Percentiles rank a stretch among this genome's conserved stretches.
These are phyloP conservation scores for Diaporthe sp. DNA, from an alignment of 2,329 filamentous ascomycete genomes.

Conservation along the genomic window DNA sequence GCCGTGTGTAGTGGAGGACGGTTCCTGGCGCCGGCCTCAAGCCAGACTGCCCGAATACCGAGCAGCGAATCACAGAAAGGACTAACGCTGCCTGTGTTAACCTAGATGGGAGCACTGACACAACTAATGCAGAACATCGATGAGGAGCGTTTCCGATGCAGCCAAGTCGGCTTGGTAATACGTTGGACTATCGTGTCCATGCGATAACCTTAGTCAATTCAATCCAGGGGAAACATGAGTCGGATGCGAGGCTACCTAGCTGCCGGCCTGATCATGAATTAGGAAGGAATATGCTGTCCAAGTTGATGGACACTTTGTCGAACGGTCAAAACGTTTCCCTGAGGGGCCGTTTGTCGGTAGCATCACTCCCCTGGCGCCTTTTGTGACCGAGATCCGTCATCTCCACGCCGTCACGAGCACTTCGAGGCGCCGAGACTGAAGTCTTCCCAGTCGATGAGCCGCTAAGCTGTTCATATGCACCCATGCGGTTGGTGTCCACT, in stretches of 20 bases:
- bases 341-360: constrained; percentile 14
- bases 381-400: constrained; percentile 19
- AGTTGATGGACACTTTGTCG: neutral
- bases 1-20: neutral
- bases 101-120: constrained; percentile 3
- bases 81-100: neutral
- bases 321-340: constrained; percentile 21
- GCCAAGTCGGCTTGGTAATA: neutral
- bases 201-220: neutral
- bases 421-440: neutral
- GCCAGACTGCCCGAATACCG: neutral
- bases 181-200: neutral
- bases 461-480: neutral
- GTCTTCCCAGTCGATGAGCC: neutral
- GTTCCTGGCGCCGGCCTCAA: constrained; percentile 20
- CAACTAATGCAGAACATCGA: constrained; percentile 16
- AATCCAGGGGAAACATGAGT: neutral
- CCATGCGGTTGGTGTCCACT: neutral
- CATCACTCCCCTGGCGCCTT: constrained; percentile 19
- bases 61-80: constrained; percentile 8
- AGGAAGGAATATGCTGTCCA: neutral
- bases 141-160: neutral
- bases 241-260: neutral
- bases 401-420: neutral
- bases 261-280: neutral